Percentiles rank a stretch among this genome's conserved stretches.
phyloP scores from a whole-genome alignment of 805 yeast species.

The Candida germanica region DNA sequence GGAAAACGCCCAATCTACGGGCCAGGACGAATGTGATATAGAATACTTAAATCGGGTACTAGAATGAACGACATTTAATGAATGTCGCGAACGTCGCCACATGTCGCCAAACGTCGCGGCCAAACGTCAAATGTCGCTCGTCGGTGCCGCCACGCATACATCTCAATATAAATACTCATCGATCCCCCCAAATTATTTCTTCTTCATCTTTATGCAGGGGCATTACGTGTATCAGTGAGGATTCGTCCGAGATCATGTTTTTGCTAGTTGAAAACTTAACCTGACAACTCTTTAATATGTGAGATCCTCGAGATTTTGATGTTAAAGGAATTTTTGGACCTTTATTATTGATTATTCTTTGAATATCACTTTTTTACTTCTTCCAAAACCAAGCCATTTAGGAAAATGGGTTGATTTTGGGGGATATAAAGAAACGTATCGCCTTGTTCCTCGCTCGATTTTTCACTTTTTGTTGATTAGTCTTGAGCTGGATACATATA shows the following conservation, averaged over 20 bases:
- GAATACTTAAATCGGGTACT: no score
- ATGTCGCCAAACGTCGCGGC: no score
- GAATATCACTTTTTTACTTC: slow-evolving; percentile 9
- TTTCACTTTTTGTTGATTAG: slow-evolving; percentile 18
- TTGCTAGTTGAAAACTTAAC: slow-evolving; percentile 99
- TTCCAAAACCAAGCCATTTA: slow-evolving; percentile 5
- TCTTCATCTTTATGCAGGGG: slow-evolving; percentile 98
- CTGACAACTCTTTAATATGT: slow-evolving; percentile 70
- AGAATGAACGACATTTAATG: no score
- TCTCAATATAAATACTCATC: slow-evolving; percentile 4
- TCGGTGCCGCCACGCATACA: no score
- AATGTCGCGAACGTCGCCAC: no score
- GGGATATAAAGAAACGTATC: no score
- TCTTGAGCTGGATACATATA: slow-evolving; percentile 47
- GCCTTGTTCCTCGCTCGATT: slow-evolving; percentile 53
- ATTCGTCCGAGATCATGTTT: slow-evolving; percentile 99
- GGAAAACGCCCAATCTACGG: no score
- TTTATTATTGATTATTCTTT: slow-evolving; percentile 8
- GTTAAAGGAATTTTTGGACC: slow-evolving; percentile 75
- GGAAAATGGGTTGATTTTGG: no score
- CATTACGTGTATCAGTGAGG: slow-evolving; percentile 99
- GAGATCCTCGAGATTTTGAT: slow-evolving; percentile 45
- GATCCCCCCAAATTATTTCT: slow-evolving; percentile 4
- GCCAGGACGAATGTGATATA: no score
- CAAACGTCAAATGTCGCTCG: no score